phyloP scores from a whole-genome alignment of 2,329 filamentous ascomycete species.

The Helotiales sp. region DNA sequence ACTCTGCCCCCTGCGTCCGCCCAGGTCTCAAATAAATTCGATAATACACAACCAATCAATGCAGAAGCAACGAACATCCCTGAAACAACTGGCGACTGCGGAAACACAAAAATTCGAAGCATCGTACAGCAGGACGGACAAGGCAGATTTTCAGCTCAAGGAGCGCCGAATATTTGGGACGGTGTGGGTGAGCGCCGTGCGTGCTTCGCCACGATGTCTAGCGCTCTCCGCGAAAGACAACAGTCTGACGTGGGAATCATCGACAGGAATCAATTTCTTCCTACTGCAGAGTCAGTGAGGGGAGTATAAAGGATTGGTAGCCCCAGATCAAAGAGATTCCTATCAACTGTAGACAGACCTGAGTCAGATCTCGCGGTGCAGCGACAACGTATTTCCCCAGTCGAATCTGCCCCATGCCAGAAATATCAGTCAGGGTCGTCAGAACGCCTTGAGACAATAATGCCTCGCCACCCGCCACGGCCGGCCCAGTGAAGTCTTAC shows the following conservation, averaged over 20 bases:
- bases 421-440: neutral
- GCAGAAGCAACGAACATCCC: neutral
- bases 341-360: neutral
- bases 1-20: neutral
- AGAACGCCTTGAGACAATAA: neutral
- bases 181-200: neutral
- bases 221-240: neutral
- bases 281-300: neutral
- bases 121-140: neutral
- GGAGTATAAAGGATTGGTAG: neutral
- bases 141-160: neutral
- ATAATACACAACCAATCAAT: neutral
- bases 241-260: neutral
- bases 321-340: neutral
- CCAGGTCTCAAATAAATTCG: neutral
- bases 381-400: neutral
- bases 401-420: neutral
- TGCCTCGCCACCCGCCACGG: neutral
- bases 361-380: neutral
- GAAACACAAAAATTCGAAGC: neutral
- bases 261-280: neutral
- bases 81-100: neutral
- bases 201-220: neutral
- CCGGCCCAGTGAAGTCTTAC: neutral
- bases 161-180: neutral